Conservation (phyloP, 306 rosid species). For the Erythrophleum fordii region DNA sequence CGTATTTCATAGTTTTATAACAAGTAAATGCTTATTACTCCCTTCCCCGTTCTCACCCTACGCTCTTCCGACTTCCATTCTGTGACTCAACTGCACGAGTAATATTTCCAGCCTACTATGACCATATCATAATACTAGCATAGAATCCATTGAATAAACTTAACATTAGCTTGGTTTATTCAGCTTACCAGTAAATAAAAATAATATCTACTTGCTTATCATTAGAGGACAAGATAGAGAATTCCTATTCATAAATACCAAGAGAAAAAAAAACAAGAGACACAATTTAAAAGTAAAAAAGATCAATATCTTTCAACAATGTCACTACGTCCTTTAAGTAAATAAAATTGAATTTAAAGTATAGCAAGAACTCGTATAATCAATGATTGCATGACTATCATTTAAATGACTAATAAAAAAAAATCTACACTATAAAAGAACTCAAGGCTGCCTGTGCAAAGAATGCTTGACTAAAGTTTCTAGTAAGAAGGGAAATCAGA, state of each 20-base stretch:
- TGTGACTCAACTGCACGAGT: background rate
- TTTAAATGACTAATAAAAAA: constrained; percentile 42
- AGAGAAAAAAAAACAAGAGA: background rate
- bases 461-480: constrained; percentile 77
- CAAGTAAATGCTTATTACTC: background rate
- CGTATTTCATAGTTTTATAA: background rate
- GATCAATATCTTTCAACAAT: constrained; percentile 31
- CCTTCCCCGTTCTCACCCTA: background rate
- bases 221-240: background rate
- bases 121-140: background rate
- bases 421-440: constrained; percentile 59
- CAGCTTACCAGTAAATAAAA: background rate
- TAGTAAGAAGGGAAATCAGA: constrained; percentile 42
- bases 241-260: background rate
- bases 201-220: background rate
- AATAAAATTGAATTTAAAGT: constrained; percentile 45
- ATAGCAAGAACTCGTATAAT: constrained; percentile 36
- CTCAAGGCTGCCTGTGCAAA: constrained; percentile 79
- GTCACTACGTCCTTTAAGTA: constrained; percentile 16
- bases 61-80: background rate
- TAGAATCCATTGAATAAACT: background rate
- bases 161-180: background rate
- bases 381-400: constrained; percentile 50
- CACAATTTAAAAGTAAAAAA: background rate
- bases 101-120: background rate